These are phyloP conservation scores for Podaxis pistillaris DNA, from an alignment of 768 basidiomycete species.

Conservation along the genomic window DNA sequence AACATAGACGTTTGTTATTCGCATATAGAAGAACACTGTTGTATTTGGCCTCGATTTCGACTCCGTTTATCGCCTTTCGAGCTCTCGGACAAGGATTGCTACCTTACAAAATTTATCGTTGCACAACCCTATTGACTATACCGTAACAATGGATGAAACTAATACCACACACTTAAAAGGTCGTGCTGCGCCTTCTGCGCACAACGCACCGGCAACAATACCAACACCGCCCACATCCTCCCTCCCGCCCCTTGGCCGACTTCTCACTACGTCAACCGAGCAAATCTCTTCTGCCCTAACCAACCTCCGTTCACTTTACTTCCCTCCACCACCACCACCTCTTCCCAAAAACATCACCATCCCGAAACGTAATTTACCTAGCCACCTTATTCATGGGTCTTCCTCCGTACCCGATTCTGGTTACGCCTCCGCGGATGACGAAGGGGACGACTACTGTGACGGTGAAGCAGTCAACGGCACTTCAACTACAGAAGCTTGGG, in stretches of 20 bases:
- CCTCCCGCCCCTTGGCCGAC: slow-evolving; percentile 54
- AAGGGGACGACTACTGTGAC: slow-evolving; percentile 39
- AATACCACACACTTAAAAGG: slow-evolving; percentile 19
- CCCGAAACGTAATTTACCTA: slow-evolving; percentile 24
- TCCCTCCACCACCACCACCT: slow-evolving; percentile 32
- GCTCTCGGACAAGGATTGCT: not conserved
- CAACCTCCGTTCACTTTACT: slow-evolving; percentile 41
- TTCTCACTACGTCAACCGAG: slow-evolving; percentile 40
- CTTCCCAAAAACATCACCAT: slow-evolving; percentile 27
- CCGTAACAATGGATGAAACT: slow-evolving; percentile 17
- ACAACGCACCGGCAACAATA: slow-evolving; percentile 3
- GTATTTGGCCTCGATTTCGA: not conserved
- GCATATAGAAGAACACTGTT: not conserved
- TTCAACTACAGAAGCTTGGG: slow-evolving; percentile 17
- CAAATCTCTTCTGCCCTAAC: slow-evolving; percentile 43
- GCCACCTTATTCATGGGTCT: slow-evolving; percentile 35
- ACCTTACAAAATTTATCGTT: slow-evolving; percentile 11
- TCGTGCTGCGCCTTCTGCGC: not conserved
- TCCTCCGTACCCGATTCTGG: slow-evolving; percentile 65
- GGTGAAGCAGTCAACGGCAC: not conserved
- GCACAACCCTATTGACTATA: not conserved
- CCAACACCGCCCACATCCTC: slow-evolving; percentile 43
- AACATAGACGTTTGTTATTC: slow-evolving; percentile 17
- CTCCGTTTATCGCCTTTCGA: not conserved
- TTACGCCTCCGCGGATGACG: slow-evolving; percentile 73